Base-by-base conservation (phyloP, 2,329 filamentous ascomycete species). In the Ramichloridium luteum region DNA sequence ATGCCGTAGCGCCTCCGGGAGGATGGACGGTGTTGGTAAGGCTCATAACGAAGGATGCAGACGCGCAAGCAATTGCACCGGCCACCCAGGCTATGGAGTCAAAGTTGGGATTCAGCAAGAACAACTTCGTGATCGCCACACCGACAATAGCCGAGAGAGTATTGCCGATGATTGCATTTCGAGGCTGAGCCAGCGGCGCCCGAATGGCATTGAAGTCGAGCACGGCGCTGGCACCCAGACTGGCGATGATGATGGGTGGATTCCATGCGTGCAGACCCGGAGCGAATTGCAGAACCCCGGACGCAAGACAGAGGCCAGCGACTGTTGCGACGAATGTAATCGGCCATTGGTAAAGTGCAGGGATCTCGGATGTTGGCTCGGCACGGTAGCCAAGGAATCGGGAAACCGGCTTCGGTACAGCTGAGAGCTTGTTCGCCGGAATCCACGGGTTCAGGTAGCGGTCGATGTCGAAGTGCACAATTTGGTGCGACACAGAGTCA, bases 381-480 rank as follows among this genome's bases (percentile, higher is more conserved):
- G 48, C 50, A 14, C 62, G 49, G 37, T 64, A 59, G 3, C 64
- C 63, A 2, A 92, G 58, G 44, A 83, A 79, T 43, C 74, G 70
- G 13, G 80, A 70, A 13, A 90, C 50, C 0, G 70, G 68, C 28
- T 62, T 63, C 0, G 84, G 85, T 1, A 93, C 50, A 27, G 62
- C 58, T 16, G 68, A 59, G 52, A 82, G 68, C 44, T 70, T 72
- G 25, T 78, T 77, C 10, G 69, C 61, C 6, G 80, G 80, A 14
- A 92, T 50, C 38, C 74, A 64, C 3, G 68, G 78, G 52, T 88
- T 84, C 30, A 92, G 53, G 51, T 77, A 73, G n/a, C 58, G 59
- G 62, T 93, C 85, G 41, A 93, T 70, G 57, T 90, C 73, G 56
- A 92, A 74, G 48, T 77, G 65, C 41, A 57, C 40, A 13, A 49